Conservation (phyloP, 148 eudicot species). For the Cornus controversa region DNA sequence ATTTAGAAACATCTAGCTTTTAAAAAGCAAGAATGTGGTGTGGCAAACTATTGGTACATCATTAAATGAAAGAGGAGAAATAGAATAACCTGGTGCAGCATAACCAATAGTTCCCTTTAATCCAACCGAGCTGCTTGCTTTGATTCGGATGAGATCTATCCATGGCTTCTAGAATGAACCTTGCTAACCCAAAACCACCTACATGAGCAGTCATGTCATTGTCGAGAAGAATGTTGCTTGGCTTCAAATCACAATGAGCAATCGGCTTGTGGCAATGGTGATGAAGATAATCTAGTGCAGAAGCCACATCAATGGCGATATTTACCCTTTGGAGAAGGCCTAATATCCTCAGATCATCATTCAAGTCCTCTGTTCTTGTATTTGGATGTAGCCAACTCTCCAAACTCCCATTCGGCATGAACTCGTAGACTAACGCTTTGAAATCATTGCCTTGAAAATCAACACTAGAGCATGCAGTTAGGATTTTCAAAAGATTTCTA, state of each 20-base stretch:
- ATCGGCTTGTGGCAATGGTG: slow-evolving; percentile 21
- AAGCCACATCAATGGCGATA: slow-evolving; percentile 37
- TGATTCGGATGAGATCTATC: not conserved
- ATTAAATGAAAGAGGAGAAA: not conserved
- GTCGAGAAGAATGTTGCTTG: slow-evolving; percentile 33
- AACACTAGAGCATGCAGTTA: slow-evolving; percentile 14
- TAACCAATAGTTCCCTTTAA: slow-evolving; percentile 38
- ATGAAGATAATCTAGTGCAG: slow-evolving; percentile 40
- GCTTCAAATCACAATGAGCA: slow-evolving; percentile 39
- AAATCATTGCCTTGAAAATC: slow-evolving; percentile 20
- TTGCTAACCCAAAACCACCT: slow-evolving; percentile 38
- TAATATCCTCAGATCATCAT: slow-evolving; percentile 1
- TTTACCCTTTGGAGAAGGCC: slow-evolving; percentile 4
- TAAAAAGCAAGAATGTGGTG: not conserved
- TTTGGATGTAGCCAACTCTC: slow-evolving; percentile 18
- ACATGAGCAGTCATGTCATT: slow-evolving; percentile 34
- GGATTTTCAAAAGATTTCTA: slow-evolving; percentile 14
- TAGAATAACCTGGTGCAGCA: slow-evolving; percentile 30
- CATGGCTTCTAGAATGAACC: slow-evolving; percentile 10
- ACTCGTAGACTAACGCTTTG: slow-evolving; percentile 21
- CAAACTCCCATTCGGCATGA: slow-evolving; percentile 18
- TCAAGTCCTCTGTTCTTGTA: not conserved
- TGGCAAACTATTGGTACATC: not conserved
- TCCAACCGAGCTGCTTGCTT: slow-evolving; percentile 24
- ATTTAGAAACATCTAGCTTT: too few relatives aligned